These are phyloP conservation scores for Dunaliella primolecta DNA, from an alignment of 139 green algal species.

Conservation along the genomic window DNA sequence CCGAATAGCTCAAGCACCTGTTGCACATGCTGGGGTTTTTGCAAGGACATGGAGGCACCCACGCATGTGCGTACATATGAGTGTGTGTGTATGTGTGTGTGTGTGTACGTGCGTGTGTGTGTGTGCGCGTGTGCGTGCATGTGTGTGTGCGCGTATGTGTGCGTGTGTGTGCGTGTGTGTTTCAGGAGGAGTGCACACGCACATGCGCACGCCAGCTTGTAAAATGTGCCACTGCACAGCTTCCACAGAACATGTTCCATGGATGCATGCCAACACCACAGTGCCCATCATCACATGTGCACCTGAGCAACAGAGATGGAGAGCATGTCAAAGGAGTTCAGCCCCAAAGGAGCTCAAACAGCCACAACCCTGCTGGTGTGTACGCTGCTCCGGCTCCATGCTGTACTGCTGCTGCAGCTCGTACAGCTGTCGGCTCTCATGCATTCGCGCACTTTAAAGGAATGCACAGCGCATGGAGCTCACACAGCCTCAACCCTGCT, in stretches of 20 bases:
- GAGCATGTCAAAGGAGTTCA: background rate
- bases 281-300: no score
- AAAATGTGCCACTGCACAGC: background rate
- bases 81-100: background rate
- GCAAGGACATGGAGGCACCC: background rate
- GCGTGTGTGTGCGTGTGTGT: background rate
- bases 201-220: background rate
- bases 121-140: background rate
- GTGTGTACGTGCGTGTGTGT: background rate
- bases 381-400: no score
- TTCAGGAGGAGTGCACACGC: background rate
- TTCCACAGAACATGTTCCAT: background rate
- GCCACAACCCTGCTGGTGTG: no score
- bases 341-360: background rate
- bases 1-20: background rate
- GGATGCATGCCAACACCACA: no score
- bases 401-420: no score
- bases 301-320: background rate
- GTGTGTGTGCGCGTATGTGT: background rate
- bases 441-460: background rate
- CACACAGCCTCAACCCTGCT: background rate
- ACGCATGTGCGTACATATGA: background rate
- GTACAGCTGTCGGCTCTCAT: no score
- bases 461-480: background rate
- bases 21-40: background rate